Evolutionary conservation across 257 asterid genomes (phyloP).

Genomic region (Oldenlandia corymbosa): DNA sequence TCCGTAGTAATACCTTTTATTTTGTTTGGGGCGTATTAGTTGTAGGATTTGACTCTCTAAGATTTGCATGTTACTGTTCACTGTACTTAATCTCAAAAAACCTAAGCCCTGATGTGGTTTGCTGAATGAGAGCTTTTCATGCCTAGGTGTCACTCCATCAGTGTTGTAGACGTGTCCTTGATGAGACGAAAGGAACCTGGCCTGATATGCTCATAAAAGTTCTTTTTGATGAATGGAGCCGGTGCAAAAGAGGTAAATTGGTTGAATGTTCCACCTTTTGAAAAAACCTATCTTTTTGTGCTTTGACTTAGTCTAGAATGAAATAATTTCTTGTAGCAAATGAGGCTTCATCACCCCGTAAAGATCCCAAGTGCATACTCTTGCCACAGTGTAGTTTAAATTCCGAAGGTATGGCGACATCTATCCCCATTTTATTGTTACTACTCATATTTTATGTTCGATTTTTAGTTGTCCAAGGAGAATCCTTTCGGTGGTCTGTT

Average conservation of each 20-base stretch:
- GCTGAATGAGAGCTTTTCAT: conserved; percentile 18
- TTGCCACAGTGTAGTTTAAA: conserved; percentile 43
- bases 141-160: conserved; percentile 58
- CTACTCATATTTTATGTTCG: background rate
- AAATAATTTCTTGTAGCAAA: conserved; percentile 42
- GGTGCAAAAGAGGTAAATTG: conserved; percentile 83
- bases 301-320: background rate
- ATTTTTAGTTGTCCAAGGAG: background rate
- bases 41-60: background rate
- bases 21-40: no score
- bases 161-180: conserved; percentile 49
- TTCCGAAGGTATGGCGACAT: conserved; percentile 38
- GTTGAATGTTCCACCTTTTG: background rate
- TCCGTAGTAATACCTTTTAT: no score
- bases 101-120: conserved; percentile 3
- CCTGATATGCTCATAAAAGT: conserved; percentile 59
- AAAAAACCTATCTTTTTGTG: background rate
- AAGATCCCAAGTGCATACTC: conserved; percentile 71
- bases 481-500: background rate
- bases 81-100: background rate
- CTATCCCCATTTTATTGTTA: background rate
- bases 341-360: conserved; percentile 90
- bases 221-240: conserved; percentile 91
- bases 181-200: conserved; percentile 90
- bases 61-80: background rate